Conservation (phyloP, 345 rosid species). For the Eucalyptus microcorys region DNA sequence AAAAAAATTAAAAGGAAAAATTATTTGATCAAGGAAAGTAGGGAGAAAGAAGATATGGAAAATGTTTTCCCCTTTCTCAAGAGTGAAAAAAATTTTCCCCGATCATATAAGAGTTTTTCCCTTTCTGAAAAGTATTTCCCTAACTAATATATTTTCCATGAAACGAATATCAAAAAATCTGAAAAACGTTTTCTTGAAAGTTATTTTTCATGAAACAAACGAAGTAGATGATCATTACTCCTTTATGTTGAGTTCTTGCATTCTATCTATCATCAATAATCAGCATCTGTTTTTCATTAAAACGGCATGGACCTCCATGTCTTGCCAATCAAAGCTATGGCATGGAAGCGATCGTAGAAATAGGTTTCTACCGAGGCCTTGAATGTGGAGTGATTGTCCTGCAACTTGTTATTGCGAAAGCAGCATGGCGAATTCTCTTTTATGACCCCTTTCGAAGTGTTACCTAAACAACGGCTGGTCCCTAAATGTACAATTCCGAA, state of each 20-base stretch:
- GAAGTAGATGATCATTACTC: neutral
- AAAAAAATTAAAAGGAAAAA: too few relatives aligned
- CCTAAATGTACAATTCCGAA: neutral
- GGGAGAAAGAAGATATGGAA: too few relatives aligned
- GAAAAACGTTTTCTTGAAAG: fast-evolving
- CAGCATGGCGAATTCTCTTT: neutral
- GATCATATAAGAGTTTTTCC: too few relatives aligned
- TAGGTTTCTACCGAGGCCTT: neutral
- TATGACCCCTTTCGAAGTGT: neutral
- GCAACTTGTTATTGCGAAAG: neutral
- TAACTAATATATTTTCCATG: too few relatives aligned
- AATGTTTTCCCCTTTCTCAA: too few relatives aligned
- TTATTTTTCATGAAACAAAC: fast-evolving
- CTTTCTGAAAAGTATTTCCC: fast-evolving
- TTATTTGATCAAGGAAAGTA: too few relatives aligned
- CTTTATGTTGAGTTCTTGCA: neutral
- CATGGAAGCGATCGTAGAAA: neutral
- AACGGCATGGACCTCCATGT: neutral
- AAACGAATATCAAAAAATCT: fast-evolving
- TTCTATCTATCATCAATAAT: neutral
- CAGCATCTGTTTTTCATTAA: neutral
- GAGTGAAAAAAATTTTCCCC: too few relatives aligned
- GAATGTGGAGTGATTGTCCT: neutral
- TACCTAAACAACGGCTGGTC: neutral
- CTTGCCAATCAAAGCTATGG: neutral